These are phyloP conservation scores for Alternaria viburni DNA, from an alignment of 2,329 filamentous ascomycete genomes.

Conservation along the genomic window DNA sequence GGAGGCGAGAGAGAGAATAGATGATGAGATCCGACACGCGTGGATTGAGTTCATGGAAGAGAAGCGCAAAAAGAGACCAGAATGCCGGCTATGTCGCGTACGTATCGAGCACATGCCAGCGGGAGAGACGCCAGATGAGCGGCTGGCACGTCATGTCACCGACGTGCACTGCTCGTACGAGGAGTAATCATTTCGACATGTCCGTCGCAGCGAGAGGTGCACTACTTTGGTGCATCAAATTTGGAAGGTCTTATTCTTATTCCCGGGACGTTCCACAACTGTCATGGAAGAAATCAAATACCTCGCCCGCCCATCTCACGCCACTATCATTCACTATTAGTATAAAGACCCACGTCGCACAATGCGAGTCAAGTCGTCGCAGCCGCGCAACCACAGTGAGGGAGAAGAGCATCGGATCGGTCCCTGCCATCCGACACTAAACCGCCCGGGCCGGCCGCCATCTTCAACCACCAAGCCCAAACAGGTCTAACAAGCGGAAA, in stretches of 20 bases:
- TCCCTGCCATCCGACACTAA: neutral
- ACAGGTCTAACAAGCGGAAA: neutral
- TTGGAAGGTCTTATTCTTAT: neutral
- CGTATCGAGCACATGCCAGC: slow-evolving; percentile 5
- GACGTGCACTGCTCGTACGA: neutral
- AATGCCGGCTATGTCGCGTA: slow-evolving; percentile 12
- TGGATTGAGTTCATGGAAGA: slow-evolving; percentile 9
- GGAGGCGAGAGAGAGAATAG: neutral
- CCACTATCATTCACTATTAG: neutral
- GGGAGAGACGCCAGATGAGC: neutral
- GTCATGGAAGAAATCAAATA: neutral
- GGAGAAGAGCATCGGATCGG: neutral
- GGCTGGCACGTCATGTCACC: slow-evolving; percentile 4
- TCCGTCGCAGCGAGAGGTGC: neutral
- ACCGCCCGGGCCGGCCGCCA: neutral
- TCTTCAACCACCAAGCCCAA: neutral
- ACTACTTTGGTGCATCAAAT: neutral
- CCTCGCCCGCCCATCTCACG: neutral
- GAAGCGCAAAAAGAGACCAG: slow-evolving; percentile 7
- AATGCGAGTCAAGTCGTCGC: neutral
- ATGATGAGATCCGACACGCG: slow-evolving; percentile 2
- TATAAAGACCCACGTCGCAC: neutral
- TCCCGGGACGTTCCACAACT: neutral
- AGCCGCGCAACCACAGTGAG: neutral
- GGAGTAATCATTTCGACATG: neutral